Evolutionary conservation across 495 filamentous ascomycete species (phyloP).

Genomic region (Penicillium cosmopolitanum): DNA sequence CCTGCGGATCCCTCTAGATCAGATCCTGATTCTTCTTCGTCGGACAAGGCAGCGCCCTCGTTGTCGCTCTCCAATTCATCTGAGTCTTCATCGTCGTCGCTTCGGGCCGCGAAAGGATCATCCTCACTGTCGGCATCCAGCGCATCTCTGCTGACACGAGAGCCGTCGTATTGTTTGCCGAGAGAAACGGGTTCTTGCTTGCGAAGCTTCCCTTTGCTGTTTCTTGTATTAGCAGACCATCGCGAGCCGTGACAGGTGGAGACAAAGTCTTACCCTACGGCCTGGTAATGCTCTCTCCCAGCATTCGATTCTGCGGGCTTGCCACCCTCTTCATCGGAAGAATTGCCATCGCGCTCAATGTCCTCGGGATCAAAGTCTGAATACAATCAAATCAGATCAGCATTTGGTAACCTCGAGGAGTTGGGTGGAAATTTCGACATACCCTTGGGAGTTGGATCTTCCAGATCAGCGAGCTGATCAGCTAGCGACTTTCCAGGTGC

Average conservation of each 20-base stretch:
- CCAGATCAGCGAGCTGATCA: conserved; percentile 68
- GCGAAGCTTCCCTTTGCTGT: conserved; percentile 82
- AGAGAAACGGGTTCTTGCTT: conserved; percentile 62
- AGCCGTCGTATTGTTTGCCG: conserved; percentile 82
- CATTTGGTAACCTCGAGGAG: neutral
- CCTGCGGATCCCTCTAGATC: conserved; percentile 6
- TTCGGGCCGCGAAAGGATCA: conserved; percentile 43
- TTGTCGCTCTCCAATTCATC: conserved; percentile 27
- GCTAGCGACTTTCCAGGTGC: conserved; percentile 50
- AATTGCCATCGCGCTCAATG: conserved; percentile 54
- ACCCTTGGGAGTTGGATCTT: conserved; percentile 67
- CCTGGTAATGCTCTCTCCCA: conserved; percentile 81
- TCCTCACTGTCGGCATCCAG: conserved; percentile 58
- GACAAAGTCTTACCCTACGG: conserved; percentile 62
- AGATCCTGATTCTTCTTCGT: conserved; percentile 11
- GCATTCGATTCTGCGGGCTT: conserved; percentile 48
- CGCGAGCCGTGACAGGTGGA: conserved; percentile 6
- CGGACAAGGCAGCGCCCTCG: neutral
- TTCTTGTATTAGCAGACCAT: conserved; percentile 8
- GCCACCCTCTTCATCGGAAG: conserved; percentile 56
- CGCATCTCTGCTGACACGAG: conserved; percentile 73
- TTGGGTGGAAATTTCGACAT: conserved; percentile 8
- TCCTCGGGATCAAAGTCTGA: conserved; percentile 91
- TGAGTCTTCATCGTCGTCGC: conserved; percentile 19
- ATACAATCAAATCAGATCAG: conserved; percentile 11